Conservation (phyloP, 441 rosid species). For the Populus trichocarpa region DNA sequence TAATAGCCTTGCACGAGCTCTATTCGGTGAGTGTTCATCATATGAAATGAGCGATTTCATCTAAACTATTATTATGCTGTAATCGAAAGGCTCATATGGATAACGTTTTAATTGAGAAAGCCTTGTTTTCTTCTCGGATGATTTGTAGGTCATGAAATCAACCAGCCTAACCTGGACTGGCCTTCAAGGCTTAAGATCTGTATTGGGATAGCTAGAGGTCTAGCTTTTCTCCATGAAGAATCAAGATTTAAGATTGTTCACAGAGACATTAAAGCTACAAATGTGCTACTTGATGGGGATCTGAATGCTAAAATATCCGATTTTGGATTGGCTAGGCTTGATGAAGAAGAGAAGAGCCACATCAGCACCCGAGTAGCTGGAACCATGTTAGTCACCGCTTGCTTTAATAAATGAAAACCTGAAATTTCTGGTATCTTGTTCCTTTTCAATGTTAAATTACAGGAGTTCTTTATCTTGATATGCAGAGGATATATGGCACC, state of each 20-base stretch:
- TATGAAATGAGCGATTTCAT: not conserved
- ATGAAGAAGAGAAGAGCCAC: conserved; percentile 81
- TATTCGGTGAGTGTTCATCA: conserved; percentile 41
- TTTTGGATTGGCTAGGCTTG: conserved; percentile 76
- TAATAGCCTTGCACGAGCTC: conserved; percentile 49
- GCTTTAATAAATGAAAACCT: not conserved
- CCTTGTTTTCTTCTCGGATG: not conserved
- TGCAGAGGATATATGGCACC: conserved; percentile 72
- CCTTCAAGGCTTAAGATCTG: conserved; percentile 57
- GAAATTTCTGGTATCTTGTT: not conserved
- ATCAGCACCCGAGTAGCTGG: conserved; percentile 83
- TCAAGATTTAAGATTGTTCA: conserved; percentile 70
- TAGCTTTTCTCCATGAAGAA: conserved; percentile 78
- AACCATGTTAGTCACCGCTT: conserved; percentile 50
- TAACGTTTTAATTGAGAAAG: not conserved
- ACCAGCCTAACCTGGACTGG: conserved; percentile 67
- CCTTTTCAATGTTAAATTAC: not conserved
- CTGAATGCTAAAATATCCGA: conserved; percentile 74
- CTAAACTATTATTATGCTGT: not conserved
- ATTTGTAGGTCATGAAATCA: conserved; percentile 27
- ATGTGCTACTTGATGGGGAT: conserved; percentile 68
- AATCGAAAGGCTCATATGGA: not conserved
- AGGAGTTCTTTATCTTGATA: not conserved
- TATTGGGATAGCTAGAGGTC: conserved; percentile 61
- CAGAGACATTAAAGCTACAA: conserved; percentile 80